A percentile compares a stretch with the other conserved stretches of the same genome.
These are phyloP conservation scores for Ogataea kodamae DNA, from an alignment of 805 yeast genomes.

Conservation along the genomic window DNA sequence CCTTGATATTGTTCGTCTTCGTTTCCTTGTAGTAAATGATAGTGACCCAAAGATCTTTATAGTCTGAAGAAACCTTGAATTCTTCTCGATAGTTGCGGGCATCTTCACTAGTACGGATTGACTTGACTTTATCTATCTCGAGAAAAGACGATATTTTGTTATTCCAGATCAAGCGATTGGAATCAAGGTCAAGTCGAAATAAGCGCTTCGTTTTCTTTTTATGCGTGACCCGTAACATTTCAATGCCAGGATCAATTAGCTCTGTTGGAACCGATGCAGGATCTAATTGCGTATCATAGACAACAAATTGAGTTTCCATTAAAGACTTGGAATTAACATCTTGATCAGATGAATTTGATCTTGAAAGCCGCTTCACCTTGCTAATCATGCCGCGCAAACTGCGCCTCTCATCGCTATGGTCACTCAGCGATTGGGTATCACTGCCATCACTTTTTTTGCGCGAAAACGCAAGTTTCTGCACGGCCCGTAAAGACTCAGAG, in stretches of 20 bases:
- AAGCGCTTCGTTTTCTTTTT: constrained; percentile 59
- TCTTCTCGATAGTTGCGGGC: constrained; percentile 88
- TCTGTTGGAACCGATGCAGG: constrained; percentile 41
- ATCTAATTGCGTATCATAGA: constrained; percentile 20
- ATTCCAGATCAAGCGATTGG: constrained; percentile 58
- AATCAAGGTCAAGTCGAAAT: constrained; percentile 53
- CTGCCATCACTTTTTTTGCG: constrained; percentile 11
- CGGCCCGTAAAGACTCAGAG: constrained; percentile 2
- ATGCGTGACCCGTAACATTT: constrained; percentile 65
- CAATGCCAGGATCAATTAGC: constrained; percentile 54
- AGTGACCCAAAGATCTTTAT: constrained; percentile 71
- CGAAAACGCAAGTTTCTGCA: constrained; percentile 2
- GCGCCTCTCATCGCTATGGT: constrained; percentile 12
- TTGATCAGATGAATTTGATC: constrained; percentile 19
- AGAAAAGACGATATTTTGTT: constrained; percentile 42
- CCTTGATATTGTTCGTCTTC: constrained; percentile 62
- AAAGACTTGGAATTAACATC: constrained; percentile 5
- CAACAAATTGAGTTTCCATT: constrained; percentile 14
- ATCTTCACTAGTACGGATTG: constrained; percentile 58
- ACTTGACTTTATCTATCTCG: constrained; percentile 60
- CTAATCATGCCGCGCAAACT: constrained; percentile 9
- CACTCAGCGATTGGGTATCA: constrained; percentile 12
- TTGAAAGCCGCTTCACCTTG: constrained; percentile 15
- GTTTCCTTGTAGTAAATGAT: constrained; percentile 63
- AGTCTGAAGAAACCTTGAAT: constrained; percentile 65